phyloP scores from a whole-genome alignment of 1,139 yeast genomes.

The Debaryomyces nepalensis region DNA sequence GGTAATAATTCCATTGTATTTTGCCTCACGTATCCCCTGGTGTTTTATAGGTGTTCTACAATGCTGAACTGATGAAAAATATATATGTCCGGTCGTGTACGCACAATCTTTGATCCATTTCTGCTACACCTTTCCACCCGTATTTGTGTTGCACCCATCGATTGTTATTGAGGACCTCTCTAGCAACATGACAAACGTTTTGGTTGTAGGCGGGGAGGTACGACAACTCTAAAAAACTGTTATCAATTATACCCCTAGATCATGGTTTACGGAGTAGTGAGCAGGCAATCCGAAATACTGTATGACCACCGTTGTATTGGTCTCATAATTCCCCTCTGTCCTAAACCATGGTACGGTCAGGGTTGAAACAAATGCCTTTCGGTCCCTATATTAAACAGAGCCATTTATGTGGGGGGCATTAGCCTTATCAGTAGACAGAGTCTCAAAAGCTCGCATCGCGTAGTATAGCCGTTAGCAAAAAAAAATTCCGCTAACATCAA shows the following conservation, averaged over 20 bases:
- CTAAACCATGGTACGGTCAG: not conserved
- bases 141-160: no score
- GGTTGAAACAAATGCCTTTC: not conserved
- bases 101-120: not conserved
- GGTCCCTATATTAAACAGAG: not conserved
- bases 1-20: constrained; percentile 59
- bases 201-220: no score
- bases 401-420: not conserved
- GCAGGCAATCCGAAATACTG: not conserved
- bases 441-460: constrained; percentile 8
- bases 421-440: not conserved
- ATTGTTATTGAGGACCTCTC: no score
- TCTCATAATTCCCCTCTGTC: not conserved
- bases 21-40: no score
- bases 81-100: constrained; percentile 4
- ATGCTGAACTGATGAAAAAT: not conserved
- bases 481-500: constrained; percentile 9
- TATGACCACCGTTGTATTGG: not conserved
- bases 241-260: no score
- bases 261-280: no score
- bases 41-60: not conserved
- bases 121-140: not conserved
- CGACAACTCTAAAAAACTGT: no score
- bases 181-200: no score
- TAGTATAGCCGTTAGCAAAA: constrained; percentile 9